Percentiles rank a stretch among this genome's conserved stretches.
Conservation (phyloP, 768 basidiomycete species). For the Hericium rajendrae region DNA sequence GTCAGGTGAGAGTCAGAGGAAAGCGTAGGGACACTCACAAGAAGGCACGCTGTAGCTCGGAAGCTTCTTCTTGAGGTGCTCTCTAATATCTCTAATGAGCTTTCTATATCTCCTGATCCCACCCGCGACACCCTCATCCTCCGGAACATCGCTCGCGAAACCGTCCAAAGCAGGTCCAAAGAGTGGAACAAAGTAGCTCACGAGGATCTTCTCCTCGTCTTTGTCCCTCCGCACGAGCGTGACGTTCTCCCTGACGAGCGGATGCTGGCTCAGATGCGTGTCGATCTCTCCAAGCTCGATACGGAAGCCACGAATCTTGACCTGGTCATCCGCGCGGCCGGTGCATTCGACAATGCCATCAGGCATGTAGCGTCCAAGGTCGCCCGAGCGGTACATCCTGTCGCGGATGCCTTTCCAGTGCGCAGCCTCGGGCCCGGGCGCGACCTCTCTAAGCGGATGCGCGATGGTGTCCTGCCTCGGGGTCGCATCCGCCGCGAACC, state of each 20-base stretch:
- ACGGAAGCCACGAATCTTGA: constrained; percentile 98
- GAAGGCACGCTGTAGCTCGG: constrained; percentile 92
- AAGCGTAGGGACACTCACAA: constrained; percentile 38
- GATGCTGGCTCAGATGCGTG: constrained; percentile 88
- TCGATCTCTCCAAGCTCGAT: constrained; percentile 99
- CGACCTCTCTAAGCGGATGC: constrained; percentile 38
- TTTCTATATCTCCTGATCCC: constrained; percentile 81
- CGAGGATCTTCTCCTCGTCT: constrained; percentile 97
- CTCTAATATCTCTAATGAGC: constrained; percentile 88
- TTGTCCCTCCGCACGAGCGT: constrained; percentile 95
- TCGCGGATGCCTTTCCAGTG: constrained; percentile 96
- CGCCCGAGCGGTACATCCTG: constrained; percentile 95
- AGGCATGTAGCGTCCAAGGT: constrained; percentile 89
- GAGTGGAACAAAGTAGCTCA: constrained; percentile 93
- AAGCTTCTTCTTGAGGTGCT: constrained; percentile 93
- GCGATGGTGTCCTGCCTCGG: constrained; percentile 63
- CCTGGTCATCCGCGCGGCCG: constrained; percentile 95
- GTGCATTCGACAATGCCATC: constrained; percentile 93
- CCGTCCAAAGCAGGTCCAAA: constrained; percentile 56
- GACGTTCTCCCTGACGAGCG: constrained; percentile 93
- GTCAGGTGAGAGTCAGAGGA: constrained; percentile 1
- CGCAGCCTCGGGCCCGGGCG: constrained; percentile 61
- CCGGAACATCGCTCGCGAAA: constrained; percentile 57
- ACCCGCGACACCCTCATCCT: constrained; percentile 45
- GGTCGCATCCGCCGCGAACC: constrained; percentile 55